Percentiles rank a stretch among this genome's conserved stretches.
Conservation (phyloP, 148 eudicot genomes). For the Rhododendron simsii region DNA sequence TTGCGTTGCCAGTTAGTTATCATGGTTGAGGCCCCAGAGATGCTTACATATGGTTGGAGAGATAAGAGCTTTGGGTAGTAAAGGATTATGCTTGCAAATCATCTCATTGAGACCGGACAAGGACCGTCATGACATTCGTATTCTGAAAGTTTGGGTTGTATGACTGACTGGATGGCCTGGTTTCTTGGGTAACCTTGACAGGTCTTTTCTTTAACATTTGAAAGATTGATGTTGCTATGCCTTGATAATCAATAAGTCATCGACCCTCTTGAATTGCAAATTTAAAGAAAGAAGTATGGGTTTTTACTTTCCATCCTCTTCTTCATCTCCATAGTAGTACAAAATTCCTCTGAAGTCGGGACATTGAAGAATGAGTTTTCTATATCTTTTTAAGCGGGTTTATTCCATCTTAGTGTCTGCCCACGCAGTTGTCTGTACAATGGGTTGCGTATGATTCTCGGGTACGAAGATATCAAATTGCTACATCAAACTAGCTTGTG, state of each 20-base stretch:
- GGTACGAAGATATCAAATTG: too few relatives aligned
- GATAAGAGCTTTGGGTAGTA: background rate
- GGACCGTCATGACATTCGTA: background rate
- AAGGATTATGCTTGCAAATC: background rate
- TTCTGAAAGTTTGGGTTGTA: background rate
- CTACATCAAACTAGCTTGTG: background rate
- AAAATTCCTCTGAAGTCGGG: background rate
- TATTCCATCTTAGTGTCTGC: background rate
- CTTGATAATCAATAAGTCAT: background rate
- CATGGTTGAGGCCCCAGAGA: background rate
- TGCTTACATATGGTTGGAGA: background rate
- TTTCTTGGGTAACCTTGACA: background rate
- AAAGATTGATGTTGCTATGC: background rate
- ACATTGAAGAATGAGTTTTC: background rate
- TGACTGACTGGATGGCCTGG: background rate
- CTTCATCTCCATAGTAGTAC: background rate
- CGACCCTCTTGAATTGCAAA: background rate
- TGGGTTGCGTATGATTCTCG: background rate
- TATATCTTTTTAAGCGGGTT: background rate
- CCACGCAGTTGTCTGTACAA: background rate
- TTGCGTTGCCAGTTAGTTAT: background rate
- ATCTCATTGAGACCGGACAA: background rate
- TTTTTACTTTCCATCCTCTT: background rate
- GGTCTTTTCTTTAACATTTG: background rate
- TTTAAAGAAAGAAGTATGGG: background rate